Conservation (phyloP, 2,329 filamentous ascomycete species). For the Pseudogymnoascus sp. region DNA sequence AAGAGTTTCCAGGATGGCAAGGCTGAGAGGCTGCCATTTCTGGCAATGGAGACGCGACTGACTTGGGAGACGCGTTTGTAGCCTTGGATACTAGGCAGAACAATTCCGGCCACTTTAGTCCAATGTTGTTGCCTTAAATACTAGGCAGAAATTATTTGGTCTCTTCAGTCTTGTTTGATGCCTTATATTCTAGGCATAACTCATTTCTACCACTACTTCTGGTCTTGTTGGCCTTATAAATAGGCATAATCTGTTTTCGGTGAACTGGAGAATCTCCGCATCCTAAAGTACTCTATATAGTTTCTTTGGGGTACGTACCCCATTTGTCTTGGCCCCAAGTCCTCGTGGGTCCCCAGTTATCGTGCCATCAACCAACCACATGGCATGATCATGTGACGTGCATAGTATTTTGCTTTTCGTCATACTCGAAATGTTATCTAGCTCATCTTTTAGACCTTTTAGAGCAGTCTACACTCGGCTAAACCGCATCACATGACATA, state of each 20-base stretch:
- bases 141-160: too few species aligned
- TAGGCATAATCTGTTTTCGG: neutral
- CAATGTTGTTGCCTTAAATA: neutral
- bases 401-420: neutral
- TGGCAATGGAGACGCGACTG: neutral
- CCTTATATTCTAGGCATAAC: neutral
- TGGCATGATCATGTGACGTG: neutral
- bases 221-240: neutral
- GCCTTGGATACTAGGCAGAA: neutral
- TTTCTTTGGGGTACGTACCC: too few species aligned
- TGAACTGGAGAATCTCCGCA: neutral
- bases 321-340: neutral
- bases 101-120: neutral
- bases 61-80: neutral
- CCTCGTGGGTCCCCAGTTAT: neutral
- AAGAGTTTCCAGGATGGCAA: neutral
- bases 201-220: neutral
- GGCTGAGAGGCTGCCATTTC: slow-evolving; percentile 1
- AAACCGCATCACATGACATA: neutral
- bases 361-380: neutral
- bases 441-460: neutral
- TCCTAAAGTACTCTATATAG: neutral
- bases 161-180: too few species aligned
- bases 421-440: neutral
- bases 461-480: neutral